Conservation (phyloP, 2,329 filamentous ascomycete genomes). For the Cytospora mali region DNA sequence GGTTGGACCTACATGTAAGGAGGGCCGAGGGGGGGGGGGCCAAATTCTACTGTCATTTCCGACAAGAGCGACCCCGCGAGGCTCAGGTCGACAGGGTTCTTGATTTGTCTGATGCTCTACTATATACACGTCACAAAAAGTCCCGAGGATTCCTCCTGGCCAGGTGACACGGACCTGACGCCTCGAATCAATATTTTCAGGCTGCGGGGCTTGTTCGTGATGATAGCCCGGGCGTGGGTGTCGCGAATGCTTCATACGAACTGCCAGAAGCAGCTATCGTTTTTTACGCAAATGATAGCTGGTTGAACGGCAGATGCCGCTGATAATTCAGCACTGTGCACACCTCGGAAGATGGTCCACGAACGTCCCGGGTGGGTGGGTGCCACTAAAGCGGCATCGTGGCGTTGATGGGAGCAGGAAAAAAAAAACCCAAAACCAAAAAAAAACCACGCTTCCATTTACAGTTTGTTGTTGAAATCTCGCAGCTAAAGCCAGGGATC, state of each 20-base stretch:
- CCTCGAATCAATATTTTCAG: background rate
- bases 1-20: background rate
- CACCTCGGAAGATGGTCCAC: slow-evolving; percentile 5
- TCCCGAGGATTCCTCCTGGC: background rate
- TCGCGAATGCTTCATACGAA: background rate
- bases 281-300: slow-evolving; percentile 12
- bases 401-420: slow-evolving; percentile 22
- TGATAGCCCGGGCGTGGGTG: background rate
- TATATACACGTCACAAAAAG: background rate
- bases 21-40: no score
- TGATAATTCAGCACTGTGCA: slow-evolving; percentile 12
- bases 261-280: background rate
- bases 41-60: background rate
- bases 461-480: slow-evolving; percentile 9
- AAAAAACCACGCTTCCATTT: slow-evolving; percentile 8
- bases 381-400: slow-evolving; percentile 21
- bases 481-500: slow-evolving; percentile 9
- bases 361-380: slow-evolving; percentile 3
- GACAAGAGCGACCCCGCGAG: background rate
- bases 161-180: background rate
- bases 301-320: slow-evolving; percentile 1
- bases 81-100: background rate
- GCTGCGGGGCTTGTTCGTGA: background rate
- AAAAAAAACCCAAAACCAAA: no score
- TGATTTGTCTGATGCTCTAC: background rate